Evolutionary conservation across 2,329 filamentous ascomycete species (phyloP).

Genomic region (Xylaria sp.): DNA sequence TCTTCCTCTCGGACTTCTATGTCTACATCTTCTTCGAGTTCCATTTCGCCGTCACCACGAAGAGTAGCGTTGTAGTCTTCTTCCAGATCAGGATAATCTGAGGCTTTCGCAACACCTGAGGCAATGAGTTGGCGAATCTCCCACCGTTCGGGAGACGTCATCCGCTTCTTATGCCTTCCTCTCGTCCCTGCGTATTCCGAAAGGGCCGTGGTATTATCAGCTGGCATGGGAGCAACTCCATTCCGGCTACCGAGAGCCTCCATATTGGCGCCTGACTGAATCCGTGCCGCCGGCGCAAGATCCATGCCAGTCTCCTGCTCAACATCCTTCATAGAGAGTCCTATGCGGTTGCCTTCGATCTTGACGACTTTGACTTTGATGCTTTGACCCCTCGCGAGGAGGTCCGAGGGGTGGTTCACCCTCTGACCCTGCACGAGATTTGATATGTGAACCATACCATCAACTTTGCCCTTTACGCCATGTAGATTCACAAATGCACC

Average conservation of each 20-base stretch:
- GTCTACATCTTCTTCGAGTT: slow-evolving; percentile 95
- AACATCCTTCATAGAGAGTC: slow-evolving; percentile 96
- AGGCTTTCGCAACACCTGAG: slow-evolving; percentile 90
- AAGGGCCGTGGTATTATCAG: slow-evolving; percentile 67
- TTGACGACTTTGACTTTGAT: slow-evolving; percentile 95
- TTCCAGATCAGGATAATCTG: slow-evolving; percentile 93
- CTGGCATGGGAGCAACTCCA: slow-evolving; percentile 56
- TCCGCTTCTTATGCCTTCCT: slow-evolving; percentile 80
- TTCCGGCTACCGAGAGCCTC: slow-evolving; percentile 76
- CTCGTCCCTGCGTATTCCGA: slow-evolving; percentile 67
- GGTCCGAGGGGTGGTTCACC: slow-evolving; percentile 90
- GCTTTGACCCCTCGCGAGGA: slow-evolving; percentile 80
- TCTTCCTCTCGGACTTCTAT: slow-evolving; percentile 98
- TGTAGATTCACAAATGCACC: slow-evolving; percentile 94
- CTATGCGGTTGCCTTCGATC: slow-evolving; percentile 82
- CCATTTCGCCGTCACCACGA: slow-evolving; percentile 85
- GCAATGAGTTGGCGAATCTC: slow-evolving; percentile 97
- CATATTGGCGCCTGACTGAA: slow-evolving; percentile 92
- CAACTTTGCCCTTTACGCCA: slow-evolving; percentile 86
- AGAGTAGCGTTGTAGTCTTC: slow-evolving; percentile 92
- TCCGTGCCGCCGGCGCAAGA: slow-evolving; percentile 77
- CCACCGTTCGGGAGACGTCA: slow-evolving; percentile 97
- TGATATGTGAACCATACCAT: slow-evolving; percentile 93
- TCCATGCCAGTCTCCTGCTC: slow-evolving; percentile 90
- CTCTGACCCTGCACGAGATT: slow-evolving; percentile 85